These are phyloP conservation scores for Diaporthe humulicola DNA, from an alignment of 2,329 filamentous ascomycete species.

Conservation along the genomic window DNA sequence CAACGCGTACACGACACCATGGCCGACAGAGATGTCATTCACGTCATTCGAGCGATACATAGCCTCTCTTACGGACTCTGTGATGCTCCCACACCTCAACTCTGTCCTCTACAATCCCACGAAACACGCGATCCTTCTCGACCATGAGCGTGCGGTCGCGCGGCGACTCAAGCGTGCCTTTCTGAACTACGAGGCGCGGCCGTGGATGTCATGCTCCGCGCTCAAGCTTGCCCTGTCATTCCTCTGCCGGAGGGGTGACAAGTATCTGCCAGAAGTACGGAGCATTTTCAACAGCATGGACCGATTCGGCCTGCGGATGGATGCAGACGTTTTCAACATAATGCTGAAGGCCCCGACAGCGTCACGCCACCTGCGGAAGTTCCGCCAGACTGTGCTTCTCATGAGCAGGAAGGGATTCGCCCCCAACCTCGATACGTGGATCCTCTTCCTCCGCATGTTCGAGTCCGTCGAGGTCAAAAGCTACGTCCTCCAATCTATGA, in stretches of 20 bases:
- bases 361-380: slow-evolving; percentile 57
- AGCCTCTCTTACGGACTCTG: slow-evolving; percentile 53
- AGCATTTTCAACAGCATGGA: slow-evolving; percentile 55
- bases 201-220: slow-evolving; percentile 53
- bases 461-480: slow-evolving; percentile 68
- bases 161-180: slow-evolving; percentile 56
- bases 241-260: slow-evolving; percentile 49
- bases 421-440: slow-evolving; percentile 62
- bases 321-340: slow-evolving; percentile 63
- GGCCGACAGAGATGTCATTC: slow-evolving; percentile 22
- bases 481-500: slow-evolving; percentile 62
- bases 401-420: slow-evolving; percentile 56
- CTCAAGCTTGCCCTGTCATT: slow-evolving; percentile 61
- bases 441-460: slow-evolving; percentile 64
- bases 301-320: slow-evolving; percentile 55
- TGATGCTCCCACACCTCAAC: slow-evolving; percentile 22
- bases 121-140: slow-evolving; percentile 38
- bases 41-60: slow-evolving; percentile 59
- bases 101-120: slow-evolving; percentile 5
- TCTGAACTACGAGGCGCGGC: slow-evolving; percentile 49
- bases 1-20: slow-evolving; percentile 26
- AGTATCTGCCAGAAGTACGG: slow-evolving; percentile 45
- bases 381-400: slow-evolving; percentile 54
- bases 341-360: slow-evolving; percentile 57
- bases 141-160: slow-evolving; percentile 56